A percentile compares a stretch with the other conserved stretches of the same genome.
These are phyloP conservation scores for Xylaria longipes DNA, from an alignment of 495 filamentous ascomycete genomes.

Conservation along the genomic window DNA sequence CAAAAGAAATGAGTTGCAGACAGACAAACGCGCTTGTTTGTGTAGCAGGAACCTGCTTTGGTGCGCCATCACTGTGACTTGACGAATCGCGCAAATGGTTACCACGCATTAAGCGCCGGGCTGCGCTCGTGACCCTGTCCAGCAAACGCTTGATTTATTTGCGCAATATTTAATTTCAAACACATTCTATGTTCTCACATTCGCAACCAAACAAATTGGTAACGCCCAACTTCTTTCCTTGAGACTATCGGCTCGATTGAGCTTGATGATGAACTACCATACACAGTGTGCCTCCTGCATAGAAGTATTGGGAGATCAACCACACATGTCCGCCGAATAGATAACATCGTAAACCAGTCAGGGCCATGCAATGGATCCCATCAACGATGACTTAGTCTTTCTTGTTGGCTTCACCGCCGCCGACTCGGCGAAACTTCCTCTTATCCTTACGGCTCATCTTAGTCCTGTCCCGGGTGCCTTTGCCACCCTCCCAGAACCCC, in stretches of 20 bases:
- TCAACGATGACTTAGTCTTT: constrained; percentile 29
- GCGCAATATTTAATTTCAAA: background rate
- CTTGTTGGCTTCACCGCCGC: constrained; percentile 38
- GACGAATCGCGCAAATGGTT: constrained; percentile 1
- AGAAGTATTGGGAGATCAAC: background rate
- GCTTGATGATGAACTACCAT: background rate
- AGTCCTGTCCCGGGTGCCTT: constrained; percentile 74
- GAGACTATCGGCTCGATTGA: background rate
- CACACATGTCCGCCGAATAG: background rate
- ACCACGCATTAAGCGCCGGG: constrained; percentile 21
- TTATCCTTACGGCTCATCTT: constrained; percentile 78
- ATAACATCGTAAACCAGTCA: background rate
- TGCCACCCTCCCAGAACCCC: constrained; percentile 93
- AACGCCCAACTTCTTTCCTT: background rate
- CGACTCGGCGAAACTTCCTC: constrained; percentile 69
- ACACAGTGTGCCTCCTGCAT: background rate
- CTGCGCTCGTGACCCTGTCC: background rate
- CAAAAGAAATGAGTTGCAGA: background rate
- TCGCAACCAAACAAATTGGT: background rate
- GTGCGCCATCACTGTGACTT: background rate
- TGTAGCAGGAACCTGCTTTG: background rate
- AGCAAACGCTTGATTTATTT: background rate
- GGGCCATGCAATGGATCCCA: too few relatives aligned
- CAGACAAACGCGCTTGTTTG: background rate
- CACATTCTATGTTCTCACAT: background rate